Evolutionary conservation across 495 filamentous ascomycete genomes (phyloP), one percentile per base, ranked within the genome.

Genomic region (Xylaria sp.): DNA sequence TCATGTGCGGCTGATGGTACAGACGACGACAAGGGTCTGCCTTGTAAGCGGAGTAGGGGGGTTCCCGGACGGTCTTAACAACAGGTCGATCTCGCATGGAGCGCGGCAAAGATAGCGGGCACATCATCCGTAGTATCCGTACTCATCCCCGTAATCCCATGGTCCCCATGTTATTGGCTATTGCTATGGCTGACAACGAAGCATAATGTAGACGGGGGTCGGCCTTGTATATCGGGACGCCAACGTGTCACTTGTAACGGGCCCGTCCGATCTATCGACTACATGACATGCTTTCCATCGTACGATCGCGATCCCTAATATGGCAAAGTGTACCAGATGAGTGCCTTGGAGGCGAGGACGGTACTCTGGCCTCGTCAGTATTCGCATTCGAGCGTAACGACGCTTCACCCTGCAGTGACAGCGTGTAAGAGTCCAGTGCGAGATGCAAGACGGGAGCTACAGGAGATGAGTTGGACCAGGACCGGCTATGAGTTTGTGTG

Each of bases 221-320:
- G 61, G 61, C 69, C 61, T 26, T 70, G 59, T 63, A 62, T 43
- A 40, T 61, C 52, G 66, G 52, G 41, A 58, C 52, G 53, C 41
- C 66, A 58, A 68, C 52, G 66, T 68, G 66, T 68, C 59, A 62
- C 68, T 55, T 66, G 61, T 64, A 71, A 71, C 69, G 69, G 69
- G 41, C 40, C 69, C 69, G 69, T 71, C 69, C 69, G 69, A 71
- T 66, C 48, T 41, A 50, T 65, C 37, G 40, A 57, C 41, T 65
- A 64, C 61, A 71, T 71, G 69, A 33, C 69, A 65, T 71, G 69
- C 69, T 71, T 57, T 63, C 50, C 5, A 71, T 71, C 69, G 53
- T 71, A 71, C 61, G 69, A 71, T 71, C 21, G 17, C 9, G 26
- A 59, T 37, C 69, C 69, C 61, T 4, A 66, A 64, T 71, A 26